Evolutionary conservation across 768 basidiomycete genomes (phyloP).

Genomic region (Tulasnella calospora): DNA sequence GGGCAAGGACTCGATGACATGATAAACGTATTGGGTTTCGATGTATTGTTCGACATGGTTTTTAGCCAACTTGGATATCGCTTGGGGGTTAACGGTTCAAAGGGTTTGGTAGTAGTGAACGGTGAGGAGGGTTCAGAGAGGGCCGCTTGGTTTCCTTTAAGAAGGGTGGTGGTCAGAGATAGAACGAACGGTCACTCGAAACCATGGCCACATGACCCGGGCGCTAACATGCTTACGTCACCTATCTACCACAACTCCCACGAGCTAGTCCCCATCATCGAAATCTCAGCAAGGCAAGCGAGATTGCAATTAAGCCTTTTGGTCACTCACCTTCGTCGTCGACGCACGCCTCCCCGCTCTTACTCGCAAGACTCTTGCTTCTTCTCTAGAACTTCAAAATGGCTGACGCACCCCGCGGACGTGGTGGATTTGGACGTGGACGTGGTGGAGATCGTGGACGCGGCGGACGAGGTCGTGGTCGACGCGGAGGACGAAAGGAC

Average conservation of each 20-base stretch:
- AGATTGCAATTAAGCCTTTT: neutral
- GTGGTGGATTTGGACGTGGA: constrained; percentile 86
- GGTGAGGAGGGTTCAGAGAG: neutral
- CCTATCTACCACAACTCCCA: neutral
- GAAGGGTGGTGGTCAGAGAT: neutral
- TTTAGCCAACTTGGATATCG: constrained; percentile 69
- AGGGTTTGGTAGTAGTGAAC: neutral
- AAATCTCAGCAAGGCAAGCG: neutral
- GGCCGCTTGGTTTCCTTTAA: neutral
- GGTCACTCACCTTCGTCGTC: neutral
- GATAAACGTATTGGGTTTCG: constrained; percentile 56
- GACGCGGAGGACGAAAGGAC: constrained; percentile 96
- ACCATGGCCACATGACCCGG: neutral
- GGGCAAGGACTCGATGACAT: constrained; percentile 90
- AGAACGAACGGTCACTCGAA: neutral
- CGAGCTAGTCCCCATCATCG: constrained; percentile 10
- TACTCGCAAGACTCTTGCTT: neutral
- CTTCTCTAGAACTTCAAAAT: constrained; percentile 42
- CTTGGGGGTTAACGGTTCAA: neutral
- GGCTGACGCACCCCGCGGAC: constrained; percentile 82
- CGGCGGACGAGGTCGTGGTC: constrained; percentile 69
- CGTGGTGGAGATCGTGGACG: constrained; percentile 53
- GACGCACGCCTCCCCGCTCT: neutral
- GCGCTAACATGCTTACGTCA: neutral
- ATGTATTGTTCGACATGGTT: constrained; percentile 68